Conservation (phyloP, 129 eudicot genomes). For the Artemisia argyi region DNA sequence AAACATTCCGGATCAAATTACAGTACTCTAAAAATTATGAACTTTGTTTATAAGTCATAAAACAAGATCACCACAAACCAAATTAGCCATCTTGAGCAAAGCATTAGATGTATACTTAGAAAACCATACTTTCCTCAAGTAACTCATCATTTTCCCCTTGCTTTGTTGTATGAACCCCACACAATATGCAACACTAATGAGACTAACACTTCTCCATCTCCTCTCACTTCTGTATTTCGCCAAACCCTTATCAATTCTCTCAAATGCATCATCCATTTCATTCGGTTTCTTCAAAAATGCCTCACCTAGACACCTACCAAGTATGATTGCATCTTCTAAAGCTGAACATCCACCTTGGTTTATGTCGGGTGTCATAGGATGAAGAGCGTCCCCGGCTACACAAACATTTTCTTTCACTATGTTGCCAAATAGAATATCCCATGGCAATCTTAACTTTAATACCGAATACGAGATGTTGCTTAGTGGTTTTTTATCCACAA, state of each 20-base stretch:
- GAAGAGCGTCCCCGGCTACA: conserved; percentile 82
- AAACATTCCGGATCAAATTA: no score
- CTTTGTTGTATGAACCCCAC: conserved; percentile 56
- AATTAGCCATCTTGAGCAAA: conserved; percentile 42
- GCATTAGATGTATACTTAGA: conserved; percentile 30
- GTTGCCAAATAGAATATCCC: conserved; percentile 50
- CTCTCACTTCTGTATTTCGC: conserved; percentile 53
- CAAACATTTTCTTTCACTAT: conserved; percentile 56
- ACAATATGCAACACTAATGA: conserved; percentile 44
- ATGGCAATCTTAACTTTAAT: conserved; percentile 56
- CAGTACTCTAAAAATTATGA: no score
- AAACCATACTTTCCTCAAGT: conserved; percentile 55
- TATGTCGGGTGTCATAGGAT: conserved; percentile 87
- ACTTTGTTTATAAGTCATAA: background rate
- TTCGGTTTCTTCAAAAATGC: conserved; percentile 36
- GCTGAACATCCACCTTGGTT: conserved; percentile 86
- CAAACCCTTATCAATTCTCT: conserved; percentile 46
- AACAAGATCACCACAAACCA: conserved; percentile 57
- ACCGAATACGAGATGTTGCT: conserved; percentile 39
- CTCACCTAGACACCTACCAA: conserved; percentile 68
- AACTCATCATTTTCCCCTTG: conserved; percentile 43
- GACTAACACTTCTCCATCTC: conserved; percentile 67
- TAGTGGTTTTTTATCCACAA: conserved; percentile 50
- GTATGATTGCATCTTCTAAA: conserved; percentile 60
- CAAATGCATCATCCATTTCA: conserved; percentile 32